phyloP scores from a whole-genome alignment of 148 eudicot species.

The Chenopodium quinoa region DNA sequence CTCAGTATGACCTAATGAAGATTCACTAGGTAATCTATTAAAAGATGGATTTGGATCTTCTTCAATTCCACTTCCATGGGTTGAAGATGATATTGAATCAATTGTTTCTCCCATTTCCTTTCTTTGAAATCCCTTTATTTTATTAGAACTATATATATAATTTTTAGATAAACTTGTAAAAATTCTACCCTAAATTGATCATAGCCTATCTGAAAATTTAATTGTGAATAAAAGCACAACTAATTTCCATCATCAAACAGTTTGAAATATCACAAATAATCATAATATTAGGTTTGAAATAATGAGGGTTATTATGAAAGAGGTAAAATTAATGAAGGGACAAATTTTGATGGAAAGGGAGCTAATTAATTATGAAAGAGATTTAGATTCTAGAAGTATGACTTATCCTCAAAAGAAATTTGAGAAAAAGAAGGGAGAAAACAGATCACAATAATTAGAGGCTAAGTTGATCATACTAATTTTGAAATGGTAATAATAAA shows the following conservation, averaged over 20 bases:
- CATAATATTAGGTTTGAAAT: background rate
- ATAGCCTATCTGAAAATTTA: background rate
- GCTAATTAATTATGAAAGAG: background rate
- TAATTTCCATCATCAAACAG: background rate
- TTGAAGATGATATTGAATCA: slow-evolving; percentile 26
- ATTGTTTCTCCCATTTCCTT: slow-evolving; percentile 25
- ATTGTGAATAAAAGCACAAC: background rate
- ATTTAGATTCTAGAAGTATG: background rate
- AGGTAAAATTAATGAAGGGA: background rate
- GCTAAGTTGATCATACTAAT: background rate
- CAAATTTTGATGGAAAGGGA: background rate
- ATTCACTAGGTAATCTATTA: slow-evolving; percentile 42
- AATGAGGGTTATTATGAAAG: background rate
- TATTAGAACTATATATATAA: background rate
- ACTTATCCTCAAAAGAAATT: background rate
- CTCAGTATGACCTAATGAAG: slow-evolving; percentile 45
- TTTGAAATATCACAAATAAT: background rate
- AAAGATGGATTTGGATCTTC: slow-evolving; percentile 12
- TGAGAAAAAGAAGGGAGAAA: slow-evolving; percentile 2
- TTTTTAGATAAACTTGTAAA: background rate
- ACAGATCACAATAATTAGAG: background rate
- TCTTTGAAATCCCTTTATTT: no score
- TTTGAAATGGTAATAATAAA: background rate
- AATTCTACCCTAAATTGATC: background rate
- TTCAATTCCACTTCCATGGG: slow-evolving; percentile 25